A percentile compares a stretch with the other conserved stretches of the same genome.
Conservation (phyloP, 495 filamentous ascomycete species). For the Penicillium silybi region DNA sequence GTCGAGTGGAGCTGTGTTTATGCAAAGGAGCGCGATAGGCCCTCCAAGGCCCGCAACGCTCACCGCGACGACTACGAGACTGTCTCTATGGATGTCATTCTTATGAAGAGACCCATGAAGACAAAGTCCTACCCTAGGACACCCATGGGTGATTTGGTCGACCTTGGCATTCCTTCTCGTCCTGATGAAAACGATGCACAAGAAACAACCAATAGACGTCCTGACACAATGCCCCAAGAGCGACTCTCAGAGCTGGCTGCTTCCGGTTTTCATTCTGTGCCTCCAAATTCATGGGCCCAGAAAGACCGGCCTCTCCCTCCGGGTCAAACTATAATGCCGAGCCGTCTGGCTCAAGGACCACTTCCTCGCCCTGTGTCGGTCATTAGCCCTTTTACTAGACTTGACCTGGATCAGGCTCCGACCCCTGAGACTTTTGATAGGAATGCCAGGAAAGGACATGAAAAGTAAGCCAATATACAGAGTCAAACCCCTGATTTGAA, state of each 20-base stretch:
- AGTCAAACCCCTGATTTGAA: background rate
- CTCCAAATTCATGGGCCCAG: background rate
- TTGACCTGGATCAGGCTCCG: constrained; percentile 1
- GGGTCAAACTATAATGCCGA: background rate
- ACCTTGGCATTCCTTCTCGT: constrained; percentile 4
- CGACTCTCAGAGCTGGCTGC: background rate
- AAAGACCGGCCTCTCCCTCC: background rate
- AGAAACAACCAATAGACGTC: too few relatives aligned
- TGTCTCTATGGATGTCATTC: constrained; percentile 35
- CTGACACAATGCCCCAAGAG: background rate
- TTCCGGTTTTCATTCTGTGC: background rate
- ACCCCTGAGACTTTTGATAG: background rate
- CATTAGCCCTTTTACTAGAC: constrained; percentile 1
- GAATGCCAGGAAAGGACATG: background rate
- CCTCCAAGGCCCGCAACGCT: constrained; percentile 26
- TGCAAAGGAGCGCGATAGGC: constrained; percentile 26
- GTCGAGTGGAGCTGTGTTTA: constrained; percentile 39
- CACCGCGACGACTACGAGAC: constrained; percentile 29
- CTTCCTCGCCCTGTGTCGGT: constrained; percentile 5
- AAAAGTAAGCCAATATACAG: constrained; percentile 4
- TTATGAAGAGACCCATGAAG: constrained; percentile 26
- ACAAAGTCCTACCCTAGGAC: constrained; percentile 12
- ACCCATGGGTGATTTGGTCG: constrained; percentile 15
- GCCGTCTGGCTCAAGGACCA: constrained; percentile 7
- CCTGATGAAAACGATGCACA: background rate